Evolutionary conservation across 1,284 basidiomycete species (phyloP), one percentile per base, ranked within the genome.

Genomic region (Schizophyllum amplum): DNA sequence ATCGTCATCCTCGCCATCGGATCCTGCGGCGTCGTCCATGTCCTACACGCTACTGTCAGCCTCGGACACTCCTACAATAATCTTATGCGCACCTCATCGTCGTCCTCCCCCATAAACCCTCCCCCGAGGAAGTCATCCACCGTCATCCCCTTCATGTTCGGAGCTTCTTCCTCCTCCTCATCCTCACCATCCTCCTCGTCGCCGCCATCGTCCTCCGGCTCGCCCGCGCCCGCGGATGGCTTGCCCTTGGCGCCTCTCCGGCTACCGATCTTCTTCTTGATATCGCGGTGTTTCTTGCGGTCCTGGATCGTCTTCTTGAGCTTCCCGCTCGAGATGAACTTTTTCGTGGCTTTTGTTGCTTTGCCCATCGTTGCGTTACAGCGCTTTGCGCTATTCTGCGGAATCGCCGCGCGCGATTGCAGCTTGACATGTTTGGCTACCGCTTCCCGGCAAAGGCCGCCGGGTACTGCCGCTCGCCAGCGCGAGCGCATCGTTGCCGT

Each of bases 311-410:
- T 83, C 62, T 90, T 87, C 66, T 91, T 91, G 54, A 97, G 81
- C 67, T 90, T 87, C 1, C 94, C 94, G 57, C 89, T 92, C 1
- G 90, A 78, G 9, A 87, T 89, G 64, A 94, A 95, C 74, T 94
- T 94, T 67, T 88, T 85, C 17, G 87, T 88, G 0, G 90, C 83
- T 71, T 94, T 94, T 27, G 79, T 73, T 24, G 81, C 78, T 64
- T 82, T 87, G 54, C 68, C 69, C 70, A 71, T 71, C 7, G 33
- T 42, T 9, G 7, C 3, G 33, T n/a, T n/a, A n/a, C n/a, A n/a
- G n/a, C n/a, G n/a, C n/a, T n/a, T n/a, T n/a, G n/a, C n/a, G n/a
- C n/a, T n/a, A n/a, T n/a, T n/a, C n/a, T n/a, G n/a, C n/a, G n/a
- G n/a, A n/a, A n/a, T n/a, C n/a, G n/a, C n/a, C n/a, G n/a, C n/a